phyloP scores from a whole-genome alignment of 192 early-diverging fungal genomes.

The Coemansia sp. region DNA sequence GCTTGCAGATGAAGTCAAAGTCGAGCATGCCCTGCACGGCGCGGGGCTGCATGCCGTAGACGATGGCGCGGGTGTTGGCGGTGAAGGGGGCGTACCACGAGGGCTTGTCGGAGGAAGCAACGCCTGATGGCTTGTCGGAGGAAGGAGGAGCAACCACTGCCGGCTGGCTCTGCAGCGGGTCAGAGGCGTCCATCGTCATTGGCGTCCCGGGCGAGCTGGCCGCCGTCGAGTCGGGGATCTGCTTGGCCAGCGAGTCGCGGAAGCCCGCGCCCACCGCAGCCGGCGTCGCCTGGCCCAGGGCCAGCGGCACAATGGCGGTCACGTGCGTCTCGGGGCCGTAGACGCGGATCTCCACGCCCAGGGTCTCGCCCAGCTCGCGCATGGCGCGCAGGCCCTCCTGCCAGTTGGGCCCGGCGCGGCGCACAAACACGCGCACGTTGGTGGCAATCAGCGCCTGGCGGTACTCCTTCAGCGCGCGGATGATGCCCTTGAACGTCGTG shows the following conservation, averaged over 20 bases:
- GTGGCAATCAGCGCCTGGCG: conserved; percentile 84
- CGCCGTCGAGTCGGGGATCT: conserved; percentile 55
- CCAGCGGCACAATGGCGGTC: conserved; percentile 97
- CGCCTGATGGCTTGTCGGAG: too few relatives aligned
- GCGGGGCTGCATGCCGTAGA: conserved; percentile 99
- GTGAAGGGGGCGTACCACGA: conserved; percentile 79
- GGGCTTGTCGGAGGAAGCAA: background rate
- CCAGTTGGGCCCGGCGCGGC: conserved; percentile 99
- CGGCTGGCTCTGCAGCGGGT: conserved; percentile 32
- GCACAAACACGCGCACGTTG: conserved; percentile 93
- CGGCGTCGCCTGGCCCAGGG: conserved; percentile 62
- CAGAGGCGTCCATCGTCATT: conserved; percentile 49
- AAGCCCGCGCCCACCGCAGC: conserved; percentile 62
- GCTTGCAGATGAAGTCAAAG: conserved; percentile 99
- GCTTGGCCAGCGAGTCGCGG: conserved; percentile 61
- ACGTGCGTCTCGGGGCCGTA: conserved; percentile 98
- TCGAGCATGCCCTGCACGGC: conserved; percentile 99
- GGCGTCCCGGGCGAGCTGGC: conserved; percentile 55
- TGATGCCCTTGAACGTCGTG: conserved; percentile 99
- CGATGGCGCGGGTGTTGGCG: conserved; percentile 81
- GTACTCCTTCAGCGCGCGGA: conserved; percentile 92
- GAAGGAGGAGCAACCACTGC: conserved; percentile 31
- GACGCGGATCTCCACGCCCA: conserved; percentile 94
- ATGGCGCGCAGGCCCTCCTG: conserved; percentile 98
- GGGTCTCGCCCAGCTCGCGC: conserved; percentile 88